These are phyloP conservation scores for Erythrobasidium hasegawianum DNA, from an alignment of 1,284 basidiomycete genomes.

Conservation along the genomic window DNA sequence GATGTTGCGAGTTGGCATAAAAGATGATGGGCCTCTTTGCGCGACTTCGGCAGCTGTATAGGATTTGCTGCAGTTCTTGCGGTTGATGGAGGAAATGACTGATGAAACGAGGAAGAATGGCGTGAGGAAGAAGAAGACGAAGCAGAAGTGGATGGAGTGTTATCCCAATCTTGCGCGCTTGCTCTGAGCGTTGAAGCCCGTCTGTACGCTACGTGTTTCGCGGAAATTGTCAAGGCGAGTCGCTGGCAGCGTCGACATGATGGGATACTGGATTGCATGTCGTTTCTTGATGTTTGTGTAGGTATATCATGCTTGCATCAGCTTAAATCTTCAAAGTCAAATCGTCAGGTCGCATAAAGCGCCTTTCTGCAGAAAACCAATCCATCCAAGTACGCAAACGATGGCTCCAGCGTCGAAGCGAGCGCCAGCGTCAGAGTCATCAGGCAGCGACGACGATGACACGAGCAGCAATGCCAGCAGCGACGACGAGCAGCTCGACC, in stretches of 20 bases:
- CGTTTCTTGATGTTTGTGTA: no score
- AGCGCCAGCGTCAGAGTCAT: conserved; percentile 21
- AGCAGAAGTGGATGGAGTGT: no score
- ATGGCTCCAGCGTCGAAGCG: conserved; percentile 33
- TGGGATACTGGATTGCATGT: no score
- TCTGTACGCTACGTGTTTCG: no score
- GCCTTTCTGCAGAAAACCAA: neutral
- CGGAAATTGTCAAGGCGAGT: no score
- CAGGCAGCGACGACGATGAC: conserved; percentile 22
- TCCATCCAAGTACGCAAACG: neutral
- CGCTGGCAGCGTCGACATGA: no score
- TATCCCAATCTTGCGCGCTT: no score
- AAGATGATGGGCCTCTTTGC: neutral
- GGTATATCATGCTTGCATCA: no score
- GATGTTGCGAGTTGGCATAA: neutral
- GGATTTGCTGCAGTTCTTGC: neutral
- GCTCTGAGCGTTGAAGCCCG: no score
- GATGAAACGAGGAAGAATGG: neutral
- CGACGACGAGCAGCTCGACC: conserved; percentile 16
- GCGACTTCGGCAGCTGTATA: no score
- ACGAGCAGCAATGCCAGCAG: conserved; percentile 17
- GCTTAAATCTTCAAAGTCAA: neutral
- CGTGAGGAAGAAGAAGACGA: neutral
- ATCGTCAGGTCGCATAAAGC: neutral
- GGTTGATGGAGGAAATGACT: neutral